Percentiles rank a stretch among this genome's conserved stretches.
Conservation (phyloP, 495 filamentous ascomycete species). For the Penicillium riverlandense region DNA sequence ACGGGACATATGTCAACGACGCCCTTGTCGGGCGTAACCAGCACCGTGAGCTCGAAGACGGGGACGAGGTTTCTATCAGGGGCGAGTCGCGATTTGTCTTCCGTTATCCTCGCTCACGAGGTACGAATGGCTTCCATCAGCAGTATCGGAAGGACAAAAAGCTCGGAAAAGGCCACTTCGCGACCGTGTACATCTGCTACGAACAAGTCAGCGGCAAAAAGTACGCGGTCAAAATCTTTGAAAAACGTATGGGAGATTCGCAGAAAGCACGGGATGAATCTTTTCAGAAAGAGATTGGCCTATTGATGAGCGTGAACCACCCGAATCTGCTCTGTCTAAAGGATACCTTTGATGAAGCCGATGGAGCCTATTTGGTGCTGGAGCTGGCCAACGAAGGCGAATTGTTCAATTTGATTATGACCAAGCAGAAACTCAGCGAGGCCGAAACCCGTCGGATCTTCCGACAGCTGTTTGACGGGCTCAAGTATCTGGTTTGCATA, state of each 20-base stretch:
- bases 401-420: conserved; percentile 88
- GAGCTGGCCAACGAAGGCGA: conserved; percentile 91
- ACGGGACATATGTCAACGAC: conserved; percentile 95
- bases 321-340: conserved; percentile 92
- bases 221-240: conserved; percentile 93
- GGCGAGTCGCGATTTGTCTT: conserved; percentile 82
- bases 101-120: conserved; percentile 71
- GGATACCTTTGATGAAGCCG: conserved; percentile 87
- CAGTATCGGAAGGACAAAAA: conserved; percentile 80
- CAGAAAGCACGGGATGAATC: conserved; percentile 77
- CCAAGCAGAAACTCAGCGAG: conserved; percentile 81
- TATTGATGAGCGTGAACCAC: conserved; percentile 93
- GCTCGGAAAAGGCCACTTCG: conserved; percentile 95
- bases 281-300: conserved; percentile 90
- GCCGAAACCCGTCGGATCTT: conserved; percentile 80
- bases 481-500: conserved; percentile 81
- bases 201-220: conserved; percentile 75
- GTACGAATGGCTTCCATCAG: conserved; percentile 71
- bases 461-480: conserved; percentile 81
- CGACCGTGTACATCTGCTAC: conserved; percentile 85
- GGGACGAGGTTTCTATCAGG: conserved; percentile 83
- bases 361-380: conserved; percentile 85
- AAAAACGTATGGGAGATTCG: conserved; percentile 67
- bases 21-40: conserved; percentile 87
- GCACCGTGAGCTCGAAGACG: conserved; percentile 75